These are phyloP conservation scores for Penicillium sp. DNA, from an alignment of 2,329 filamentous ascomycete genomes.

Conservation along the genomic window DNA sequence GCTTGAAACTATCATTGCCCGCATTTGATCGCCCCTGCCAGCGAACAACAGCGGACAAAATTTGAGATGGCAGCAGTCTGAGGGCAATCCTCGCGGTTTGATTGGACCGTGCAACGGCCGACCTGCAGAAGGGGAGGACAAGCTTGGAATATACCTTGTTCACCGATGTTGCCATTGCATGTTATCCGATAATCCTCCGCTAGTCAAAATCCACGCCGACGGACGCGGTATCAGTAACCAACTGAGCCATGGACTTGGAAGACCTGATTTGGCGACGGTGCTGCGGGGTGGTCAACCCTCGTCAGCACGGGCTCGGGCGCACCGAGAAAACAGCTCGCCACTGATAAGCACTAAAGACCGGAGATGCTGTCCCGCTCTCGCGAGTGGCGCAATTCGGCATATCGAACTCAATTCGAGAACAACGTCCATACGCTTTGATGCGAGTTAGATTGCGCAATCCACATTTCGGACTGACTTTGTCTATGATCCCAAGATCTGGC, in stretches of 20 bases:
- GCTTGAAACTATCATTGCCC: slow-evolving; percentile 6
- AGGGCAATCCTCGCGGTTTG: neutral
- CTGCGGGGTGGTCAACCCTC: slow-evolving; percentile 13
- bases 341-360: slow-evolving; percentile 12
- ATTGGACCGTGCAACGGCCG: slow-evolving; percentile 14
- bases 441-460: slow-evolving; percentile 12
- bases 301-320: slow-evolving; percentile 19
- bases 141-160: slow-evolving; percentile 2
- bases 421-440: slow-evolving; percentile 5
- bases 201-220: slow-evolving; percentile 1
- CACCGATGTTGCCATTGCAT: neutral
- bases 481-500: slow-evolving; percentile 14
- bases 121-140: slow-evolving; percentile 6
- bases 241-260: neutral
- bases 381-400: slow-evolving; percentile 1
- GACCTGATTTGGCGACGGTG: slow-evolving; percentile 11
- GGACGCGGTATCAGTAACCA: slow-evolving; percentile 4
- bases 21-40: slow-evolving; percentile 8
- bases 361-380: neutral
- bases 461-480: slow-evolving; percentile 4
- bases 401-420: slow-evolving; percentile 15
- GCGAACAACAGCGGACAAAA: slow-evolving; percentile 3
- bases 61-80: neutral
- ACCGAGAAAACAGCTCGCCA: slow-evolving; percentile 6
- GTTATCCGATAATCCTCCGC: neutral